Percentiles rank a stretch among this genome's conserved stretches.
These are phyloP conservation scores for Mikania micrantha DNA, from an alignment of 129 eudicot species.

Conservation along the genomic window DNA sequence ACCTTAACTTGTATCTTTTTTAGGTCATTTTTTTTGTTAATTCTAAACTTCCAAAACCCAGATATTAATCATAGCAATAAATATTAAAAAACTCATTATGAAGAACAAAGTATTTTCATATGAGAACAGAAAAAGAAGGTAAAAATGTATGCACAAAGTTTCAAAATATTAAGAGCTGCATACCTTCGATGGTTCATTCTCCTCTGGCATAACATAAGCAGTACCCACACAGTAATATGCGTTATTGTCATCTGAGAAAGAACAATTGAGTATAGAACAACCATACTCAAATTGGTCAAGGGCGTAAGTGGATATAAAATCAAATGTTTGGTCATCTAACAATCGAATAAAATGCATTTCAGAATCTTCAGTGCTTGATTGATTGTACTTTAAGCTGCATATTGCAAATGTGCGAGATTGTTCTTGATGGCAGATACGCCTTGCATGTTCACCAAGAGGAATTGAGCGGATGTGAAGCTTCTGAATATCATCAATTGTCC, in stretches of 20 bases:
- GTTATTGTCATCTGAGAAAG: conserved; percentile 85
- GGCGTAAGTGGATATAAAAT: conserved; percentile 71
- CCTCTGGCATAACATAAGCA: conserved; percentile 92
- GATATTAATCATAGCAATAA: background rate
- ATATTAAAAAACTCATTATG: too few relatives aligned
- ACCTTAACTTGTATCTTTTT: background rate
- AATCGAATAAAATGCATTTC: conserved; percentile 86
- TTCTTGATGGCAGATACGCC: conserved; percentile 96
- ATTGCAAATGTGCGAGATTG: conserved; percentile 87
- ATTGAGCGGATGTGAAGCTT: conserved; percentile 93
- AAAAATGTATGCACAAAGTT: background rate
- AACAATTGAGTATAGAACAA: conserved; percentile 88
- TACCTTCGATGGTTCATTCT: conserved; percentile 93
- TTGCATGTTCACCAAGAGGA: conserved; percentile 94
- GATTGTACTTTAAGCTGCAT: conserved; percentile 76
- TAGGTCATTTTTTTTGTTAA: background rate
- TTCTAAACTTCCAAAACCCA: background rate
- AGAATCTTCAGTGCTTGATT: conserved; percentile 67
- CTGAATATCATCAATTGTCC: conserved; percentile 92
- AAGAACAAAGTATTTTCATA: background rate
- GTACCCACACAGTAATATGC: conserved; percentile 94
- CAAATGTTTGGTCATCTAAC: conserved; percentile 94
- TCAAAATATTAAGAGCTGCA: background rate
- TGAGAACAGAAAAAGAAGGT: background rate
- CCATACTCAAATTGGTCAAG: conserved; percentile 85